Base-by-base conservation (phyloP, 2,329 filamentous ascomycete species). In the Ceratocystis colombiana region DNA sequence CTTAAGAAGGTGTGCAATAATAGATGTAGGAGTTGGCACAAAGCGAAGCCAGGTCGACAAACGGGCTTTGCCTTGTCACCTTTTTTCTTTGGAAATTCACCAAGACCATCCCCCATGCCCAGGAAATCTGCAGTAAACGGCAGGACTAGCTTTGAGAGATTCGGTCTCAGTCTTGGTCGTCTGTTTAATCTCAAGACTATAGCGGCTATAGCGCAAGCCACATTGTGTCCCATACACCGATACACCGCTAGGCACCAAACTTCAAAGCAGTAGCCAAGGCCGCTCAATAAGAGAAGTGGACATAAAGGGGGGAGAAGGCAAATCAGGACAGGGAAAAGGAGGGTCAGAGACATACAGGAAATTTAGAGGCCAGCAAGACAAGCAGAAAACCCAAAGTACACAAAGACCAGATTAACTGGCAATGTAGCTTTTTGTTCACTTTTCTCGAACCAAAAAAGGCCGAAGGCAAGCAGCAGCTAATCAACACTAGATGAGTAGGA, bases 141-240 rank as follows among this genome's bases (percentile, higher is more conserved):
- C 37, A 41, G 37, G 37, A 41, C 37, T 41, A 41, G 37, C 37
- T 12, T 41, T 12, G 37, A 12, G 37, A 41, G 10, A 12, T 41
- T 41, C 37, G 10, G 37, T 41, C 37, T 41, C 37, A 12, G 3
- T 3, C 10, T 41, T 41, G 8, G 37, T 12, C 37, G 37, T 41
- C 37, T 41, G 37, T 41, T 12, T 41, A 41, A 48, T 17, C 45
- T 48, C 5, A 12, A 57, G 28, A 4, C 53, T 50, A 50, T 57
- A 30, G 53, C 53, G 53, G 53, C 53, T 57, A 57, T 57, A 57
- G 53, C 25, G 53, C 37, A 12, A 12, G 37, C 25, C 53, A 57
- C 30, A 5, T 28, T 15, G 12, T 57, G 15, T 22, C 53, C 22
- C 20, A 48, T 17, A 12, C 46, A 20, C 25, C 15, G 22, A 57